Evolutionary conservation across 306 rosid species (phyloP), one percentile per base, ranked within the genome.

Genomic region (Sechiopsis laciniata): DNA sequence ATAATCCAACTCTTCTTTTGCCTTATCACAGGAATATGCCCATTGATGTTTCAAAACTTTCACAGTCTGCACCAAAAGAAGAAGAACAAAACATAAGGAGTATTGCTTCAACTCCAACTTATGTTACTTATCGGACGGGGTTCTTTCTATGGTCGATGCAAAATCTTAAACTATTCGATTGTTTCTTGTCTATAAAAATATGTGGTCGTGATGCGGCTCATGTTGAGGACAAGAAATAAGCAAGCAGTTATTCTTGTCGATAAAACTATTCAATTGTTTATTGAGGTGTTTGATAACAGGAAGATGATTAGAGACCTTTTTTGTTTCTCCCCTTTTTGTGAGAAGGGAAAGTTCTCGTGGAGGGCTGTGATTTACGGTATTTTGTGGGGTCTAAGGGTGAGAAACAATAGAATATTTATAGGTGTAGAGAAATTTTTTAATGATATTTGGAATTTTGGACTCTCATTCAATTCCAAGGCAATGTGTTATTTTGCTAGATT

Each of bases 21-120:
- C 84, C 80, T 86, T 86, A 64, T 86, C 87, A 58, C 83, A 83
- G 19, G 87, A 86, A 75, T 90, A 94, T 73, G 87, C 89, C 97
- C 97, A 94, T 37, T 77, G 83, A 70, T 90, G 97, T 74, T 88
- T 84, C 74, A 89, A 73, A 80, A 85, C 89, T 64, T 77, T 6
- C 73, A 89, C 92, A 11, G 87, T 82, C 98, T 94, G 97, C 80
- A 26, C 73, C 88, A 78, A 56, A 3, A 82, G 72, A 20, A 77
- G 73, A 32, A 10, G 71, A 76, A 42, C 52, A 11, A 11, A 14
- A 79, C 71, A 8, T 46, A 73, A 0, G 3, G 42, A 26, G 19
- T 45, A 19, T 50, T 10, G 11, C 16, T 70, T 21, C 17, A 54
- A 71, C 50, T 5, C 50, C 21, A 1, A 32, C 16, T 61, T 8